Percentiles rank a stretch among this genome's conserved stretches.
Evolutionary conservation across 441 rosid genomes (phyloP).

Genomic region (Mallotus japonicus): DNA sequence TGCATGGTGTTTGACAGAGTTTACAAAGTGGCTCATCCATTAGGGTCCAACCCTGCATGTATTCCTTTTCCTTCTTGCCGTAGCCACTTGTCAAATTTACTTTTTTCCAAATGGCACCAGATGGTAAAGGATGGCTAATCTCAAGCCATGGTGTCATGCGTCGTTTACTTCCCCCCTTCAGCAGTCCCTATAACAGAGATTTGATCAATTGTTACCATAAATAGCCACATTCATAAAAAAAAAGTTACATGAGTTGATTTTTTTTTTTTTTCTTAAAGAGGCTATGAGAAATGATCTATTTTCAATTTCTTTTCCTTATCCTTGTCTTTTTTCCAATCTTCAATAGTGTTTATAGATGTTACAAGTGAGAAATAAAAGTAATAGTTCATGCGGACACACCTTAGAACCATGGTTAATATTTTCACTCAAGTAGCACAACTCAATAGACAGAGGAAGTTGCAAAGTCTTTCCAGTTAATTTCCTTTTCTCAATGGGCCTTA

Average conservation of each 20-base stretch:
- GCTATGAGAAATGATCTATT: background rate
- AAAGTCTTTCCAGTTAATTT: constrained; percentile 83
- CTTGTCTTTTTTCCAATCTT: background rate
- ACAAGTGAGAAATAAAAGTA: constrained; percentile 4
- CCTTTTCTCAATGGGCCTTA: constrained; percentile 76
- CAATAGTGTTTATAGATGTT: background rate
- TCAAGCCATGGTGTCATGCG: constrained; percentile 69
- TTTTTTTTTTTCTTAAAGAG: background rate
- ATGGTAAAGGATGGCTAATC: constrained; percentile 70
- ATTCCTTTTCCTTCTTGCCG: constrained; percentile 68
- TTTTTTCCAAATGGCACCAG: constrained; percentile 72
- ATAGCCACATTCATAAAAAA: background rate
- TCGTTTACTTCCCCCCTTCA: constrained; percentile 84
- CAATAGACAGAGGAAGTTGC: constrained; percentile 82
- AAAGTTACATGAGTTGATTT: background rate
- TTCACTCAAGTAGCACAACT: constrained; percentile 86
- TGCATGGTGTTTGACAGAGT: constrained; percentile 85
- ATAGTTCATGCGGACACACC: constrained; percentile 40
- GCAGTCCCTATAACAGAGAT: constrained; percentile 62
- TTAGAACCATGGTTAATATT: constrained; percentile 54
- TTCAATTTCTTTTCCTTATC: background rate
- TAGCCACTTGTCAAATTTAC: constrained; percentile 49
- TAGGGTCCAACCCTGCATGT: constrained; percentile 78
- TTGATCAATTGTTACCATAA: constrained; percentile 13
- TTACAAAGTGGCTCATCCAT: constrained; percentile 86